Percentiles rank a stretch among this genome's conserved stretches.
Conservation (phyloP, 2,329 filamentous ascomycete species). For the Graphiopsis chlorocephala region DNA sequence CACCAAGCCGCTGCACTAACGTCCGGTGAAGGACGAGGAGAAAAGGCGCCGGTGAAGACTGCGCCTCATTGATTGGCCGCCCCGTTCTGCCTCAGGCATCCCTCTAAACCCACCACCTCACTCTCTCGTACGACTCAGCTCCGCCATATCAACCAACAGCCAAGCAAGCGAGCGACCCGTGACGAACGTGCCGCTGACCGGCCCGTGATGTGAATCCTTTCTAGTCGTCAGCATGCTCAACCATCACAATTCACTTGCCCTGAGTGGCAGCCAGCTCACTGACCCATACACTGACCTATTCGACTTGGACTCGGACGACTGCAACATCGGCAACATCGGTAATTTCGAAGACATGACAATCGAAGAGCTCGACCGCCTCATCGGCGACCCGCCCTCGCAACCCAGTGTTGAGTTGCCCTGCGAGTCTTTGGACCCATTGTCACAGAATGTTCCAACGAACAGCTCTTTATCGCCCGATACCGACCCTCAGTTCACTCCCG, state of each 20-base stretch:
- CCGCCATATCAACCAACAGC: not conserved
- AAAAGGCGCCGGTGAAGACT: not conserved
- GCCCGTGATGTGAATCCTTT: conserved; percentile 8
- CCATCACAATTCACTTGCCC: not conserved
- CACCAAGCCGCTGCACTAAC: not conserved
- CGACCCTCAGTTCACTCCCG: conserved; percentile 1
- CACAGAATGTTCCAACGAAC: not conserved
- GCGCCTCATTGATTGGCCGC: not conserved
- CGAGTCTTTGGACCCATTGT: not conserved
- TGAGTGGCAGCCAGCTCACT: not conserved
- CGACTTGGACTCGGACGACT: not conserved
- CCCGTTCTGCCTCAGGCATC: not conserved
- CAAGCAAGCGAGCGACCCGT: conserved; percentile 4
- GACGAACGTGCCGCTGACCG: not conserved
- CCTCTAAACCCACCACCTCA: not conserved
- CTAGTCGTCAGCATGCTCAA: not conserved
- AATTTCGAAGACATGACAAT: not conserved
- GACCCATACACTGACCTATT: not conserved
- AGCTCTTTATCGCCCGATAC: conserved; percentile 1
- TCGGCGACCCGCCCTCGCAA: not conserved
- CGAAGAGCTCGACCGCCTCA: not conserved
- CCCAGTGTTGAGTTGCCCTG: not conserved
- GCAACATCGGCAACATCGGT: not conserved
- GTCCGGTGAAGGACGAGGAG: not conserved
- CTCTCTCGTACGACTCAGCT: not conserved